Evolutionary conservation across 176 grass and related monocot genomes (phyloP), one percentile per base, ranked within the genome.

Genomic region (Musa acuminata): DNA sequence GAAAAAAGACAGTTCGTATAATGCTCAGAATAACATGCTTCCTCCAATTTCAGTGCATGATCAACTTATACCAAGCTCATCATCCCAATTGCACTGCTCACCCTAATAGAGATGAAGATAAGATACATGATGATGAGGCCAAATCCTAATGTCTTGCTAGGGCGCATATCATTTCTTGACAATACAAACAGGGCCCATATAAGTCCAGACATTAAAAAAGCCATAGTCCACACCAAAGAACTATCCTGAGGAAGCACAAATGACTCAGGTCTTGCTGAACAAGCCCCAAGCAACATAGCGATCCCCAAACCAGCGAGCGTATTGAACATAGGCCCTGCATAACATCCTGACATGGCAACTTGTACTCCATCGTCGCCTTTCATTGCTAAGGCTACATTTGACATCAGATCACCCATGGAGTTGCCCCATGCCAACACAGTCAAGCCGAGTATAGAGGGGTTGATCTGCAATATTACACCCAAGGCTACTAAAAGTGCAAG

Each of bases 271-370:
- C 62, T 68, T 27, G 64, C 51, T 12, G 76, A 78, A 16, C 49
- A 68, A 53, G 76, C 76, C 11, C 60, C 51, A 55, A 78, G 49
- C 76, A 78, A 68, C 64, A 78, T 29, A 19, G 76, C 69, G 2
- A 78, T 67, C 24, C 76, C 76, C 16, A 78, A 52, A 53, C 76
- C 76, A 35, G 50, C 76, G 13, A 78, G 76, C 4, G 64, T 78
- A 52, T 78, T 78, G 8, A 78, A 78, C 64, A 78, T 78, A 1
- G 76, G 76, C 51, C 76, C 76, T 13, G 76, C 76, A 78, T 78
- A 78, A 67, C 76, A 78, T 78, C 76, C 76, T 66, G 76, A 78
- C 51, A 67, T 67, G 51, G 76, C 76, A 68, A 78, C 52, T 55
- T 78, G 76, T 13, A 78, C 76, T 23, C 35, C 76, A 78, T 78